Conservation (phyloP, 345 rosid genomes). For the Eucalyptus marginata region DNA sequence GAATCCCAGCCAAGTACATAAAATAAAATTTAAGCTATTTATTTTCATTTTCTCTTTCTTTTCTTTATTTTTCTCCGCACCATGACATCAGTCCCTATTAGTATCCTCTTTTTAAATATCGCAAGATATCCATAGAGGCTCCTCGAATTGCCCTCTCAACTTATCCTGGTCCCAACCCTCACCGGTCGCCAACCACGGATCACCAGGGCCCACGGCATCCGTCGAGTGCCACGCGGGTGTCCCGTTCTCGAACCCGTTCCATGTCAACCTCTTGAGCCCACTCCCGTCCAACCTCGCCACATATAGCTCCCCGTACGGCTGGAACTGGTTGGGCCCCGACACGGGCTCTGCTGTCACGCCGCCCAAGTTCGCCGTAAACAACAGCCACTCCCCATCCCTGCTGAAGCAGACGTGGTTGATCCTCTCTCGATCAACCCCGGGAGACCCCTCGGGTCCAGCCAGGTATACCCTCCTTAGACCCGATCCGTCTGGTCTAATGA, state of each 20-base stretch:
- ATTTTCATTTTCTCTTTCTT: not conserved
- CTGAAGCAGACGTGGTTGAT: slow-evolving; percentile 75
- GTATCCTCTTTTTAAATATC: slow-evolving; percentile 6
- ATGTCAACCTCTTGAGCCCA: slow-evolving; percentile 72
- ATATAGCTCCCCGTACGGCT: slow-evolving; percentile 73
- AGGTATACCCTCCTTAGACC: slow-evolving; percentile 44
- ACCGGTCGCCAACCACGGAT: slow-evolving; percentile 7
- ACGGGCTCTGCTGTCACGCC: slow-evolving; percentile 74
- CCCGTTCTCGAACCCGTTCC: slow-evolving; percentile 76
- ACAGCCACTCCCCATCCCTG: slow-evolving; percentile 55
- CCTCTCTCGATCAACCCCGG: slow-evolving; percentile 57
- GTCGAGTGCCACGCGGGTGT: slow-evolving; percentile 63
- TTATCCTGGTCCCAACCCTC: slow-evolving; percentile 19
- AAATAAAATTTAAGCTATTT: too few relatives aligned
- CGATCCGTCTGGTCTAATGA: slow-evolving; percentile 60
- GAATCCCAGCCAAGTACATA: not conserved
- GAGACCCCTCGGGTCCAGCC: slow-evolving; percentile 40
- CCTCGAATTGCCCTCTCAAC: slow-evolving; percentile 43
- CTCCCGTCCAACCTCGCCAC: slow-evolving; percentile 50
- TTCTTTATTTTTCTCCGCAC: not conserved
- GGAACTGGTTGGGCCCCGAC: slow-evolving; percentile 73
- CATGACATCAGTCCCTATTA: too few relatives aligned
- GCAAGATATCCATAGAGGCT: slow-evolving; percentile 65
- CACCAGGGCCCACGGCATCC: slow-evolving; percentile 10
- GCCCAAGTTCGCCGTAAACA: slow-evolving; percentile 52